Conservation (phyloP, 164 flowering plant species). For the Stephania yunnanensis region DNA sequence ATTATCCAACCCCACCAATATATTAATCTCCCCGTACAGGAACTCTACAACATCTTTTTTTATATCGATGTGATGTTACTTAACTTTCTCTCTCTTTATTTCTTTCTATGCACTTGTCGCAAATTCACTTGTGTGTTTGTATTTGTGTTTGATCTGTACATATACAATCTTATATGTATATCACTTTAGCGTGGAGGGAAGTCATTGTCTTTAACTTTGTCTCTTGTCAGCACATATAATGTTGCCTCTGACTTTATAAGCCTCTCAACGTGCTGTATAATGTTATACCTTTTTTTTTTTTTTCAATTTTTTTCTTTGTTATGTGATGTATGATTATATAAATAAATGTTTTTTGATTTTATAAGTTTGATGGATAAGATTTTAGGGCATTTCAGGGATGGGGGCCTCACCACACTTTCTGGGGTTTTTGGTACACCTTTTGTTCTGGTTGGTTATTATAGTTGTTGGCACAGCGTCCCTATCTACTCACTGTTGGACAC, state of each 20-base stretch:
- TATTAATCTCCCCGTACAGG: not conserved
- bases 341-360: too few species aligned
- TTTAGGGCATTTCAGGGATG: conserved; percentile 14
- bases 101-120: not conserved
- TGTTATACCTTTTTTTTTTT: conserved; percentile 4
- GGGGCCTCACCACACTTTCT: conserved; percentile 14
- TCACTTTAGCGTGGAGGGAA: conserved; percentile 9
- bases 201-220: conserved; percentile 24
- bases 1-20: conserved; percentile 16
- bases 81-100: too few species aligned
- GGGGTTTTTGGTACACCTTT: conserved; percentile 9
- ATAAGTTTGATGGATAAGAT: conserved; percentile 26
- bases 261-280: conserved; percentile 22
- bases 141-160: not conserved
- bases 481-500: conserved; percentile 28
- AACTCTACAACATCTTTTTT: conserved; percentile 1
- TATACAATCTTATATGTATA: not conserved
- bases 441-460: conserved; percentile 16
- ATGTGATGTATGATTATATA: too few species aligned
- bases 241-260: conserved; percentile 21
- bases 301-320: conserved; percentile 7
- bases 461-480: conserved; percentile 13
- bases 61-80: conserved; percentile 13
- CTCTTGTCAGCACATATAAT: conserved; percentile 13
- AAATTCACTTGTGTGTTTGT: not conserved